Percentiles rank a stretch among this genome's conserved stretches.
phyloP scores from a whole-genome alignment of 495 filamentous ascomycete genomes.

The Penicillium subrubescens region DNA sequence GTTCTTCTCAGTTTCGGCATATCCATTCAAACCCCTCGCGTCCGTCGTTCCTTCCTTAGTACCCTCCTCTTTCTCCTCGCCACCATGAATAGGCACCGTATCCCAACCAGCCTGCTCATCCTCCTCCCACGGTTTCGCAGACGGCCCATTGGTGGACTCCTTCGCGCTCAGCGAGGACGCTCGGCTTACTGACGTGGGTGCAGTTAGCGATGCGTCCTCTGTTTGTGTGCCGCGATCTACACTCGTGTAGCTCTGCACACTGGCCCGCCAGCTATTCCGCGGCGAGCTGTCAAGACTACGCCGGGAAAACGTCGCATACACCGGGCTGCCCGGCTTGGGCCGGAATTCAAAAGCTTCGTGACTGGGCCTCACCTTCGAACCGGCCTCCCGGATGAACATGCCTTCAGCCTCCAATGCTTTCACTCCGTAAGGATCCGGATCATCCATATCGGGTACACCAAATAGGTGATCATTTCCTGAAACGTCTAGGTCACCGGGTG shows the following conservation, averaged over 20 bases:
- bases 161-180: constrained; percentile 48
- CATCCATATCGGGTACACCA: constrained; percentile 71
- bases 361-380: constrained; percentile 65
- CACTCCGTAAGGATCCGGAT: constrained; percentile 88
- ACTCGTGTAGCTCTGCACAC: constrained; percentile 67
- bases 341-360: constrained; percentile 80
- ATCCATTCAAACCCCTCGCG: background rate
- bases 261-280: constrained; percentile 64
- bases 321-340: constrained; percentile 73
- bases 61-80: background rate
- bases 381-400: constrained; percentile 84
- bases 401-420: constrained; percentile 82
- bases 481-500: constrained; percentile 73
- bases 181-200: constrained; percentile 41
- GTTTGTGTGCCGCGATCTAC: constrained; percentile 63
- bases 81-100: constrained; percentile 39
- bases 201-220: constrained; percentile 54
- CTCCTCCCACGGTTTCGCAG: constrained; percentile 28
- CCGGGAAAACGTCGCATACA: constrained; percentile 68
- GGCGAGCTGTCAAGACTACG: constrained; percentile 65
- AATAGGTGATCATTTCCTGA: constrained; percentile 53
- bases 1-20: constrained; percentile 23
- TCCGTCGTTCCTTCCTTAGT: background rate
- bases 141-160: constrained; percentile 44
- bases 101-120: constrained; percentile 35